A percentile compares a stretch with the other conserved stretches of the same genome.
These are phyloP conservation scores for Colletotrichum abscissum DNA, from an alignment of 2,329 filamentous ascomycete species.

Conservation along the genomic window DNA sequence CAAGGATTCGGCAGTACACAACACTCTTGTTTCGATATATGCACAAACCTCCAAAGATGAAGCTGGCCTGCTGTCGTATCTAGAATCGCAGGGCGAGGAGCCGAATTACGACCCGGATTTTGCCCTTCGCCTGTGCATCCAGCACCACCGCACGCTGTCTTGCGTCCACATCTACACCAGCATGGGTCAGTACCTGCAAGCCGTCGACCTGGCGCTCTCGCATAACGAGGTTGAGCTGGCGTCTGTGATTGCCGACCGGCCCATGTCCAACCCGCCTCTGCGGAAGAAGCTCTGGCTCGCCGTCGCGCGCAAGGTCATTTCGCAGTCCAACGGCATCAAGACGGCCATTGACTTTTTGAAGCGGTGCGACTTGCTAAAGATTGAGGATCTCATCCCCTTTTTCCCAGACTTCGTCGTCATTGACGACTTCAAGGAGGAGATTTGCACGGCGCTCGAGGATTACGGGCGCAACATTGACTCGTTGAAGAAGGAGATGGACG, in stretches of 20 bases:
- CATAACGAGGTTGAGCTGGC: slow-evolving; percentile 92
- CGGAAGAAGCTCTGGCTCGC: slow-evolving; percentile 96
- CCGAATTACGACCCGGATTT: slow-evolving; percentile 95
- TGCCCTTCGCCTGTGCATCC: slow-evolving; percentile 93
- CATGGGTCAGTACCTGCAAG: slow-evolving; percentile 94
- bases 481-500: slow-evolving; percentile 95
- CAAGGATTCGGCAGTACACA: slow-evolving; percentile 89
- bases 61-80: slow-evolving; percentile 85
- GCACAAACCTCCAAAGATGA: slow-evolving; percentile 88
- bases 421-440: slow-evolving; percentile 99
- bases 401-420: slow-evolving; percentile 99
- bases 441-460: slow-evolving; percentile 91
- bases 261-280: slow-evolving; percentile 80
- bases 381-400: slow-evolving; percentile 97
- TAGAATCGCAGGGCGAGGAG: slow-evolving; percentile 89
- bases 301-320: slow-evolving; percentile 94
- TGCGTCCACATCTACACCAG: slow-evolving; percentile 97
- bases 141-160: slow-evolving; percentile 90
- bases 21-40: slow-evolving; percentile 96
- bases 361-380: slow-evolving; percentile 89
- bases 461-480: slow-evolving; percentile 92
- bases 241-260: slow-evolving; percentile 86
- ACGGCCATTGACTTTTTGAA: slow-evolving; percentile 93
- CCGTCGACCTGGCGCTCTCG: slow-evolving; percentile 90
- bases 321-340: slow-evolving; percentile 87